These are phyloP conservation scores for Stephania cephalantha DNA, from an alignment of 164 flowering plant species.

Conservation along the genomic window DNA sequence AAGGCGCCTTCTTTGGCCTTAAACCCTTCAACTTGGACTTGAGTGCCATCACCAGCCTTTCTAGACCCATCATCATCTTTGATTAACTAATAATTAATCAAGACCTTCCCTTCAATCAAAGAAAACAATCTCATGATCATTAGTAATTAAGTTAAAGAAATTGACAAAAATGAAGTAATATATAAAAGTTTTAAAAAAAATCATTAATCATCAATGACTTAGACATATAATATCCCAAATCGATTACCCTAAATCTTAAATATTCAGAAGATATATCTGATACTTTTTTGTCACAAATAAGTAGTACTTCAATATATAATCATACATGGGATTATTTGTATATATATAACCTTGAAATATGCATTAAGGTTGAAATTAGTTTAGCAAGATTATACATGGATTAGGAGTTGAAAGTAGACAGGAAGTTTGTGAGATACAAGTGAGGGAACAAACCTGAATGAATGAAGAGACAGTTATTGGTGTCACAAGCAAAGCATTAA, in stretches of 20 bases:
- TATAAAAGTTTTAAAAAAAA: not conserved
- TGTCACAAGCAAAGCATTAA: conserved; percentile 1
- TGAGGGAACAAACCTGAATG: conserved; percentile 2
- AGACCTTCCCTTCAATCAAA: not conserved
- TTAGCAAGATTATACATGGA: not conserved
- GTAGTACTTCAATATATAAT: not conserved
- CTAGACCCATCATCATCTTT: conserved; percentile 48
- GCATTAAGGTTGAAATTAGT: not conserved
- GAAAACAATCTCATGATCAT: not conserved
- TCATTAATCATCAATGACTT: not conserved
- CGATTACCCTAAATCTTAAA: not conserved
- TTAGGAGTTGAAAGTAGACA: not conserved
- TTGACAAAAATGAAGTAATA: not conserved
- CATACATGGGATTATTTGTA: not conserved
- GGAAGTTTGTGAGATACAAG: not conserved
- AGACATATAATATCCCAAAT: not conserved
- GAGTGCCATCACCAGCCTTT: conserved; percentile 38
- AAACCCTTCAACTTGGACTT: conserved; percentile 52
- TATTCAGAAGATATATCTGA: too few species aligned
- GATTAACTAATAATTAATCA: too few species aligned
- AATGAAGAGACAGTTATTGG: not conserved
- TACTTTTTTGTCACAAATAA: not conserved
- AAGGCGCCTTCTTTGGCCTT: conserved; percentile 39
- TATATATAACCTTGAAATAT: not conserved
- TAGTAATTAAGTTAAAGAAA: not conserved